Base-by-base conservation (phyloP, 176 grass and related monocot genomes). In the Bothriochloa decipiens region DNA sequence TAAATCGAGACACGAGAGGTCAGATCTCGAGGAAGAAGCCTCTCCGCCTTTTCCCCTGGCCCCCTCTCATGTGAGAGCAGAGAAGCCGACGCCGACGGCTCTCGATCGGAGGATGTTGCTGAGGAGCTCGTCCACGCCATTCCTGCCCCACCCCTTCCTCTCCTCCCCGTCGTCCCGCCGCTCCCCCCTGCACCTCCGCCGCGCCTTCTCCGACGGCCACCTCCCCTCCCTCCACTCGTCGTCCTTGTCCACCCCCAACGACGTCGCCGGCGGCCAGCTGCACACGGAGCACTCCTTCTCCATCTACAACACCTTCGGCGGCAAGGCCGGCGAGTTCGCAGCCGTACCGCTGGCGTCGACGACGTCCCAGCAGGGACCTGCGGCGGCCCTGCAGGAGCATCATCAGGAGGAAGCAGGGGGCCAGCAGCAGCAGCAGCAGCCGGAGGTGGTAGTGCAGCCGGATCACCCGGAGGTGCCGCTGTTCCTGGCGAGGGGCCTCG, bases 401-500 rank as follows among this genome's bases (percentile, higher is more conserved):
- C 41, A n/a, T n/a, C n/a, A n/a, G n/a, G n/a, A 68, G 4, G 11
- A 13, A 8, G 65, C 71, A 18, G 65, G 29, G 4, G 61, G 28
- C n/a, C 55, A 73, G 0, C 73, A 76, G 10, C 55, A 73, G 0
- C 73, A 76, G 10, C 27, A 32, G 52, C 26, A 40, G 66, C 23
- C 7, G 41, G 0, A 45, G 53, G 12, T 5, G 52, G 8, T 37
- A 63, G 22, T 10, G 74, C 73, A 73, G 78, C 77, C 81, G 1
- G 83, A 77, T 0, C 64, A 82, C 67, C 80, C 79, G 61, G 84
- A 81, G 63, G 78, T 90, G 64, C 96, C 91, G 71, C 86, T 98
- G 89, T 98, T 93, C 84, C 89, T 95, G 45, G 96, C 96, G 13
- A 90, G 96, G 77, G 96, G 91, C 23, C 82, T 98, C 52, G 93